Conservation (phyloP, 345 rosid genomes). For the Stellera chamaejasme region DNA sequence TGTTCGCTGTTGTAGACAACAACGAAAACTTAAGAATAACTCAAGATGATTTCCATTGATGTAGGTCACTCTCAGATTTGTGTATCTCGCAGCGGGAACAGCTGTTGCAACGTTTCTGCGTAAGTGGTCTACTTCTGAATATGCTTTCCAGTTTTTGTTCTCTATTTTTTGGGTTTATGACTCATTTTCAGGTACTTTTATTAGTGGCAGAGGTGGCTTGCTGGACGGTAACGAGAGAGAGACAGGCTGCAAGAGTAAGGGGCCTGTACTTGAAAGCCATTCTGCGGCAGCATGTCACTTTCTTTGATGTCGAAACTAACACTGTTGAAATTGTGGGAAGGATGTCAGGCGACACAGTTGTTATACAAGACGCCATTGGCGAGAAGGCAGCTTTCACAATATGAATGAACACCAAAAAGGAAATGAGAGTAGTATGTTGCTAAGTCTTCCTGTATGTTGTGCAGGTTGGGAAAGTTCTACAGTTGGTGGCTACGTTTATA, state of each 20-base stretch:
- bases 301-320: conserved; percentile 60
- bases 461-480: conserved; percentile 66
- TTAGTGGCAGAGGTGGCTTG: conserved; percentile 51
- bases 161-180: neutral
- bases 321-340: conserved; percentile 62
- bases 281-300: conserved; percentile 56
- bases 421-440: neutral
- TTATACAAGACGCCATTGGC: conserved; percentile 72
- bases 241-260: conserved; percentile 59
- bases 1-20: too few relatives aligned
- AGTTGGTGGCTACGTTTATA: conserved; percentile 40
- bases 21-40: too few relatives aligned
- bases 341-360: conserved; percentile 67
- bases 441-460: neutral
- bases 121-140: conserved; percentile 26
- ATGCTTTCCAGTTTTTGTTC: neutral
- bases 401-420: neutral
- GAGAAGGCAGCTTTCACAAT: conserved; percentile 40
- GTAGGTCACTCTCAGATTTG: conserved; percentile 54
- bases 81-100: conserved; percentile 51
- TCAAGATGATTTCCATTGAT: conserved; percentile 10
- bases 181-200: neutral
- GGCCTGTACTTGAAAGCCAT: conserved; percentile 47
- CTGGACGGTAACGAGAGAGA: conserved; percentile 73
- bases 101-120: conserved; percentile 50